Evolutionary conservation across 1,284 basidiomycete species (phyloP).

Genomic region (Schizophyllum commune): DNA sequence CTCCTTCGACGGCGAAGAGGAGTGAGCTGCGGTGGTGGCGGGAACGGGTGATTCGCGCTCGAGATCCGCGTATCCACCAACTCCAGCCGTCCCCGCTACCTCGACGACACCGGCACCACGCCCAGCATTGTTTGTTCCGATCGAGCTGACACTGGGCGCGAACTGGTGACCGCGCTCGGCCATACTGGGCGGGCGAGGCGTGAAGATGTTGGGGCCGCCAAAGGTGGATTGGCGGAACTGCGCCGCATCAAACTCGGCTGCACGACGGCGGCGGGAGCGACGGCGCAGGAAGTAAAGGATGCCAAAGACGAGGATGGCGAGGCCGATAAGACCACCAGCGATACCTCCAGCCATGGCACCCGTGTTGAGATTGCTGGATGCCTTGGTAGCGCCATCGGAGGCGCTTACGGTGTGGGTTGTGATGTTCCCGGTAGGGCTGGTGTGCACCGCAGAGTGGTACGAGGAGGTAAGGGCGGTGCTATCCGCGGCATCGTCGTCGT

Average conservation of each 20-base stretch:
- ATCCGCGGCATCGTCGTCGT: background rate
- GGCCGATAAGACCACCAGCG: slow-evolving; percentile 27
- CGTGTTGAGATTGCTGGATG: slow-evolving; percentile 20
- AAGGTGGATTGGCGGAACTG: background rate
- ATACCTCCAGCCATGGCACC: slow-evolving; percentile 34
- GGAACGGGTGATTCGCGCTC: background rate
- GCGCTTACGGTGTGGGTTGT: background rate
- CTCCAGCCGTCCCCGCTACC: background rate
- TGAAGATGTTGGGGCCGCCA: background rate
- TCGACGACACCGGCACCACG: background rate
- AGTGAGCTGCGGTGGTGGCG: no score
- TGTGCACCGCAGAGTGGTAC: background rate
- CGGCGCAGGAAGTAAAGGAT: slow-evolving; percentile 22
- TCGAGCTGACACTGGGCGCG: background rate
- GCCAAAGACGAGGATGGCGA: slow-evolving; percentile 22
- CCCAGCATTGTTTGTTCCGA: background rate
- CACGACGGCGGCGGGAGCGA: background rate
- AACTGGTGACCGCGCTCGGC: background rate
- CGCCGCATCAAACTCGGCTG: background rate
- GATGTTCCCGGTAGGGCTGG: background rate
- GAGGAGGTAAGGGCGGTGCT: background rate
- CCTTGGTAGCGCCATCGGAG: background rate
- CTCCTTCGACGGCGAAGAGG: background rate
- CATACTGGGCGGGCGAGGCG: background rate
- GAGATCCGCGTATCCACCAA: background rate